These are phyloP conservation scores for Cordyceps fumosorosea DNA, from an alignment of 2,329 filamentous ascomycete genomes.

Conservation along the genomic window DNA sequence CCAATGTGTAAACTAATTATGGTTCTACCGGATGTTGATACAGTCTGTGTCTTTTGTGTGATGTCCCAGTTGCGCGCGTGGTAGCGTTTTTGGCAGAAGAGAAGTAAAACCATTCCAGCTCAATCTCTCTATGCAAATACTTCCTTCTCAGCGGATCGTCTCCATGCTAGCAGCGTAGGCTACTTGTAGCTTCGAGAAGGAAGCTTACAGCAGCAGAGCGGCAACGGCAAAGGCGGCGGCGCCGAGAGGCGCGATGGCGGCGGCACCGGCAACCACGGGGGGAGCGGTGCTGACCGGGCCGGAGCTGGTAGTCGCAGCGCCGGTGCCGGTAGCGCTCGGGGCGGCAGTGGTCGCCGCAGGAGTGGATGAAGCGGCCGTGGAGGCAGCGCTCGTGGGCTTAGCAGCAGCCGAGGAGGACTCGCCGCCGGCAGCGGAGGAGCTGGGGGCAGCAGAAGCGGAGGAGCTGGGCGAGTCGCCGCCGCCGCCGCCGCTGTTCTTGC, in stretches of 20 bases:
- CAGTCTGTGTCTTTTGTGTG: background rate
- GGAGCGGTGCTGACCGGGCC: background rate
- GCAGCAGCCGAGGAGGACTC: background rate
- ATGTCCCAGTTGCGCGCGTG: background rate
- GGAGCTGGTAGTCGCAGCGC: background rate
- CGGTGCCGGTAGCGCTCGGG: background rate
- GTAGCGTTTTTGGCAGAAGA: background rate
- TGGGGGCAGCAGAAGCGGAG: background rate
- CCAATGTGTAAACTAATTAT: background rate
- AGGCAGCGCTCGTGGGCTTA: background rate
- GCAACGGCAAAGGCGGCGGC: background rate
- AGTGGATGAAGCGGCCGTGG: background rate
- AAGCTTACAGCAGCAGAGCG: constrained; percentile 2
- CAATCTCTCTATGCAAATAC: background rate
- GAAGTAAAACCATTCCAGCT: background rate
- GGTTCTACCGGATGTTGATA: background rate
- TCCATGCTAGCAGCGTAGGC: background rate
- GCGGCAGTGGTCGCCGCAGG: background rate
- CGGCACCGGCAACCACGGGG: constrained; percentile 7
- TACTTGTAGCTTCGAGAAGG: background rate
- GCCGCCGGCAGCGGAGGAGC: background rate
- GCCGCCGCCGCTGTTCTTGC: constrained; percentile 13
- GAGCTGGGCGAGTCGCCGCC: background rate
- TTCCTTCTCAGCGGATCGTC: background rate
- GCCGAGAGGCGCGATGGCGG: constrained; percentile 4